phyloP scores from a whole-genome alignment of 2,329 filamentous ascomycete genomes.

The Pseudogymnoascus sp. region DNA sequence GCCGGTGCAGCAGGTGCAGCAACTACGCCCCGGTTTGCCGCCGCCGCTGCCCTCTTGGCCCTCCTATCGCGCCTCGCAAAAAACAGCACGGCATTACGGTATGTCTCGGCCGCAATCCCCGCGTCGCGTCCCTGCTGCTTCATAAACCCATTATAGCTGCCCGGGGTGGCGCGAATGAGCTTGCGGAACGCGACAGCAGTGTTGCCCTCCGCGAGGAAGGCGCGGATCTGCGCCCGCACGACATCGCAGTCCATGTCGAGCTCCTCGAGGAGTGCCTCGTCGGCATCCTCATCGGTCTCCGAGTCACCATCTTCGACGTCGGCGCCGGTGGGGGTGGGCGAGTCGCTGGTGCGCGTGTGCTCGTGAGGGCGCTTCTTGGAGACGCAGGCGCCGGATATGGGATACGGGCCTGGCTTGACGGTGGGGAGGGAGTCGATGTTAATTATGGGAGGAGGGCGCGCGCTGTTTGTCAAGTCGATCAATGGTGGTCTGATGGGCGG shows the following conservation, averaged over 20 bases:
- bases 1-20: neutral
- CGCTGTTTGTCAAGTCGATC: neutral
- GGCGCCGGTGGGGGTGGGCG: neutral
- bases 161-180: conserved; percentile 30
- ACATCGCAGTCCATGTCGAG: conserved; percentile 26
- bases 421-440: neutral
- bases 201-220: conserved; percentile 36
- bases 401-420: neutral
- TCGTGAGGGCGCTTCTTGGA: neutral
- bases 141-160: conserved; percentile 40
- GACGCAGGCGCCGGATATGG: neutral
- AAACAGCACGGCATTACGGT: conserved; percentile 31
- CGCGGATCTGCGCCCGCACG: conserved; percentile 34
- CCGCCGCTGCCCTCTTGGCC: conserved; percentile 25
- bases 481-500: neutral
- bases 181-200: conserved; percentile 36
- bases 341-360: neutral
- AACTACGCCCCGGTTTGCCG: neutral
- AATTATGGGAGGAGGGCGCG: neutral
- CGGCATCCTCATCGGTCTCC: conserved; percentile 16
- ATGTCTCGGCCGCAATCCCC: conserved; percentile 30
- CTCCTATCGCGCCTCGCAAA: conserved; percentile 44
- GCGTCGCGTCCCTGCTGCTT: conserved; percentile 35
- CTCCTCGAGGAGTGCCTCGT: conserved; percentile 9
- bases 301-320: conserved; percentile 14